phyloP scores from a whole-genome alignment of 208 protist species.

The Wallacemonas sp. region DNA sequence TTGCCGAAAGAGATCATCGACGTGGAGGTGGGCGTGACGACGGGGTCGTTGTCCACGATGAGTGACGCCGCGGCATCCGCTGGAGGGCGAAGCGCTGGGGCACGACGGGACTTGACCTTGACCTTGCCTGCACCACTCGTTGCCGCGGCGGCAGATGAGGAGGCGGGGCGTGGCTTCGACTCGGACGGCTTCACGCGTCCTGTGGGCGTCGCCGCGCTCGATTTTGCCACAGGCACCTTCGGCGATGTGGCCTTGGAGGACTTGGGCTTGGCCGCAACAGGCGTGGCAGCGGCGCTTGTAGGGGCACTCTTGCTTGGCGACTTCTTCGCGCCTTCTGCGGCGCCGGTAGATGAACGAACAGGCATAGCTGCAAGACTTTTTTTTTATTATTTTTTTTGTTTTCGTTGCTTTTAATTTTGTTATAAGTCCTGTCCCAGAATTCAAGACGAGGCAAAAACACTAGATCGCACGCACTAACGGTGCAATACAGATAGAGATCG shows the following conservation, averaged over 20 bases:
- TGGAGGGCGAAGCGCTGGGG: neutral
- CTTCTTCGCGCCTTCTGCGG: too few species aligned
- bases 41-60: slow-evolving; percentile 14
- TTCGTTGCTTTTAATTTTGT: too few species aligned
- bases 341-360: too few species aligned
- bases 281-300: neutral
- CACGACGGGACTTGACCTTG: slow-evolving; percentile 1
- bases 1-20: slow-evolving; percentile 1
- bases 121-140: neutral
- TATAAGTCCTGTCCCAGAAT: too few species aligned
- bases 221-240: neutral
- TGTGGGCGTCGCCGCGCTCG: neutral
- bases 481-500: too few species aligned
- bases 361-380: too few species aligned
- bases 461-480: too few species aligned
- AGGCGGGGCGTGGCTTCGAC: neutral
- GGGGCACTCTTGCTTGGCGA: neutral
- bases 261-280: neutral
- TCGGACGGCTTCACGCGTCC: neutral
- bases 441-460: too few species aligned
- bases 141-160: neutral
- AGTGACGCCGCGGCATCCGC: neutral
- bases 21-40: slow-evolving; percentile 7
- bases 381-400: too few species aligned
- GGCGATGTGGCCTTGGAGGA: neutral